A percentile compares a stretch with the other conserved stretches of the same genome.
These are phyloP conservation scores for Aureobasidium melanogenum DNA, from an alignment of 2,329 filamentous ascomycete genomes.

Conservation along the genomic window DNA sequence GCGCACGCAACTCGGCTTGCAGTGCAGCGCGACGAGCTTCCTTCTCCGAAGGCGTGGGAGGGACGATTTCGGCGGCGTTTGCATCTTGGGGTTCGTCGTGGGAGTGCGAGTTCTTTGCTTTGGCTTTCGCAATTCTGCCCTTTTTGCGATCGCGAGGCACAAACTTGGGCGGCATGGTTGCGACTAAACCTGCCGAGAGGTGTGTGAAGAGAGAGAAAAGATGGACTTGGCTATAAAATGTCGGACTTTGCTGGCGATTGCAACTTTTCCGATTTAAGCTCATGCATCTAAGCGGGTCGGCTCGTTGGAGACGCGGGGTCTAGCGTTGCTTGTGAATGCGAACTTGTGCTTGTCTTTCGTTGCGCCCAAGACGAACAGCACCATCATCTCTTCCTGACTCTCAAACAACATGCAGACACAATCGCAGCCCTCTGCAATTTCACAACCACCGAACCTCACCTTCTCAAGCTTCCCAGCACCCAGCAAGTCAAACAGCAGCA, in stretches of 20 bases:
- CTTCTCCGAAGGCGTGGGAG: slow-evolving; percentile 43
- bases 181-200: neutral
- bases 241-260: neutral
- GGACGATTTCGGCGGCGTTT: slow-evolving; percentile 42
- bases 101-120: slow-evolving; percentile 25
- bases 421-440: slow-evolving; percentile 14
- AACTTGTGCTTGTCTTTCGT: neutral
- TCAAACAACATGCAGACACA: neutral
- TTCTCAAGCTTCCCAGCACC: slow-evolving; percentile 47
- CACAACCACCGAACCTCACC: slow-evolving; percentile 39
- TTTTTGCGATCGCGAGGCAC: slow-evolving; percentile 52
- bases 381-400: neutral
- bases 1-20: slow-evolving; percentile 45
- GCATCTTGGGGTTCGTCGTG: slow-evolving; percentile 42
- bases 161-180: slow-evolving; percentile 35
- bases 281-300: neutral
- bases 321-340: neutral
- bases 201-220: neutral
- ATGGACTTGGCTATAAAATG: neutral
- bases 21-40: slow-evolving; percentile 43
- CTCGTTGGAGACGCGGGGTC: neutral
- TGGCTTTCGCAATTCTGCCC: slow-evolving; percentile 55
- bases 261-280: slow-evolving; percentile 9
- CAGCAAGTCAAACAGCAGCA: slow-evolving; percentile 39
- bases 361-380: neutral